Conservation (phyloP, 176 grass and related monocot species). For the Musa acuminata region DNA sequence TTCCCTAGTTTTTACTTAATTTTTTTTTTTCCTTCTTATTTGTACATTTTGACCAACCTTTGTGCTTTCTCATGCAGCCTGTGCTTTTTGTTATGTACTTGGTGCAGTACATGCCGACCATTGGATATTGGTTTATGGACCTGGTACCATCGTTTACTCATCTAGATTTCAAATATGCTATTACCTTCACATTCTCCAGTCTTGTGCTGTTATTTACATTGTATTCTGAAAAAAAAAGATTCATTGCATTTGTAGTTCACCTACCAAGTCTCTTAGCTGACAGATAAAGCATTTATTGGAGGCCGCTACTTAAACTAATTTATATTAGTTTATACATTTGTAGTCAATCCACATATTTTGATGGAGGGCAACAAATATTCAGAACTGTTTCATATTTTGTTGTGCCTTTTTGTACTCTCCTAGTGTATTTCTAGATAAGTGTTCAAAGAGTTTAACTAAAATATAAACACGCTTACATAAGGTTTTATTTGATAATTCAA, state of each 20-base stretch:
- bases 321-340: background rate
- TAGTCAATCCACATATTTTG: background rate
- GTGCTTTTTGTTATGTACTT: constrained; percentile 89
- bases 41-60: constrained; percentile 1
- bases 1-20: background rate
- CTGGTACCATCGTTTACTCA: constrained; percentile 46
- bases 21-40: background rate
- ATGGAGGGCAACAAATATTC: background rate
- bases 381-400: background rate
- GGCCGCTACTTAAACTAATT: background rate
- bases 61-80: constrained; percentile 44
- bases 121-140: constrained; percentile 90
- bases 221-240: background rate
- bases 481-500: too few species aligned
- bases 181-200: background rate
- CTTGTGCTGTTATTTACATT: too few species aligned
- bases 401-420: background rate
- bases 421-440: background rate
- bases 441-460: too few species aligned
- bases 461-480: background rate
- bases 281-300: background rate
- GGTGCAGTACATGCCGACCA: constrained; percentile 73
- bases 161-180: constrained; percentile 1
- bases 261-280: background rate
- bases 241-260: background rate